phyloP scores from a whole-genome alignment of 352 stramenopile genomes.

The Pythium phragmiticola region DNA sequence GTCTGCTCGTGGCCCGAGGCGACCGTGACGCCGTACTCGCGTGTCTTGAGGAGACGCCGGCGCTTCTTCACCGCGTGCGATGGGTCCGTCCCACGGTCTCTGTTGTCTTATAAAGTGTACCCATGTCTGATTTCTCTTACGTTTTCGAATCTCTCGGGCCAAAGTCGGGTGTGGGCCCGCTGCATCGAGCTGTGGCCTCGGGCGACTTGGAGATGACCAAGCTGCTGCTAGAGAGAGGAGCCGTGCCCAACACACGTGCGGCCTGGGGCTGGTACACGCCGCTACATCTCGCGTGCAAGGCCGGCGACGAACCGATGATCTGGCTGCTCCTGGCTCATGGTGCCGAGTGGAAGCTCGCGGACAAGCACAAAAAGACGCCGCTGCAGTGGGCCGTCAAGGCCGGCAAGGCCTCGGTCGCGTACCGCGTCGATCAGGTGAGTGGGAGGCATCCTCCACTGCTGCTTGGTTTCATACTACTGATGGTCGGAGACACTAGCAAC shows the following conservation, averaged over 20 bases:
- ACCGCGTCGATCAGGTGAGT: conserved; percentile 67
- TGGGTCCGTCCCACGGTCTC: conserved; percentile 34
- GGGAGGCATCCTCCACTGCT: not conserved
- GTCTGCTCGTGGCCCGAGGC: conserved; percentile 52
- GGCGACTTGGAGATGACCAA: conserved; percentile 40
- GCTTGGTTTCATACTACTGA: not conserved
- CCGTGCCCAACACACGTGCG: conserved; percentile 52
- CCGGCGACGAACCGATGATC: conserved; percentile 59
- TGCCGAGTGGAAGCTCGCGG: conserved; percentile 48
- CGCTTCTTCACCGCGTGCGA: conserved; percentile 44
- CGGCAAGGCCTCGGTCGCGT: conserved; percentile 68
- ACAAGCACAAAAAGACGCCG: conserved; percentile 73
- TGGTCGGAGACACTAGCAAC: conserved; percentile 29
- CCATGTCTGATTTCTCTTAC: not conserved
- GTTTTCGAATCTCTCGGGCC: too few species aligned
- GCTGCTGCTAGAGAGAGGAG: conserved; percentile 49
- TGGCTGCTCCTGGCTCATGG: conserved; percentile 60
- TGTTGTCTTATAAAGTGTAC: not conserved
- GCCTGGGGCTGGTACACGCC: conserved; percentile 81
- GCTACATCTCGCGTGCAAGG: conserved; percentile 74
- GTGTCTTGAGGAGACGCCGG: conserved; percentile 33
- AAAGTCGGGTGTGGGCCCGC: conserved; percentile 58
- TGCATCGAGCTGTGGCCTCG: conserved; percentile 63
- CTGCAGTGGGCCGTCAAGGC: conserved; percentile 68
- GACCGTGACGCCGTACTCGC: conserved; percentile 35